phyloP scores from a whole-genome alignment of 345 rosid genomes.

The Eucalyptus dawsonii region DNA sequence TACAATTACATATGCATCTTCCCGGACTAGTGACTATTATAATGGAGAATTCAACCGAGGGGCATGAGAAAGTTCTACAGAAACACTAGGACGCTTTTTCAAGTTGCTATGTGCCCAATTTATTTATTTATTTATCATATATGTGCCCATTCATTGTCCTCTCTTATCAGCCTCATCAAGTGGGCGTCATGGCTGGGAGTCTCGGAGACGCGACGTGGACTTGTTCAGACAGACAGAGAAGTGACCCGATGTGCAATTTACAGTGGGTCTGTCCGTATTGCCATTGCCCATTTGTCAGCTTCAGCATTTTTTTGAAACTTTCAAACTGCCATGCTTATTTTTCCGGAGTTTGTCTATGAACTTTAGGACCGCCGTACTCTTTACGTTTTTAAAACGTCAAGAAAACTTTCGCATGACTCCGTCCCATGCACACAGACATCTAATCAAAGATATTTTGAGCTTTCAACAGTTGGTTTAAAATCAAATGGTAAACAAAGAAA shows the following conservation, averaged over 20 bases:
- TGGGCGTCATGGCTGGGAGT: not conserved
- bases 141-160: not conserved
- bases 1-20: not conserved
- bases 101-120: not conserved
- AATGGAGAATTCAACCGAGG: not conserved
- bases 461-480: not conserved
- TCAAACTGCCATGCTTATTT: not conserved
- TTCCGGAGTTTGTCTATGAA: not conserved
- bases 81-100: not conserved
- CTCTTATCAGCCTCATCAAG: not conserved
- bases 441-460: not conserved
- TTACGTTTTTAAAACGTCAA: not conserved
- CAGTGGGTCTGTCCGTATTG: not conserved
- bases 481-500: not conserved
- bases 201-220: not conserved
- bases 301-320: not conserved
- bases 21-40: not conserved
- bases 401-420: not conserved
- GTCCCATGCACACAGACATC: accelerated
- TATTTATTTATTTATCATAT: too few species aligned
- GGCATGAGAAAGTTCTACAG: not conserved
- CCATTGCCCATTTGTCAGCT: not conserved
- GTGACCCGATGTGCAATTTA: not conserved
- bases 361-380: not conserved
- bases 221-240: not conserved